These are phyloP conservation scores for Fusarium subtropicale DNA, from an alignment of 2,329 filamentous ascomycete genomes.

Conservation along the genomic window DNA sequence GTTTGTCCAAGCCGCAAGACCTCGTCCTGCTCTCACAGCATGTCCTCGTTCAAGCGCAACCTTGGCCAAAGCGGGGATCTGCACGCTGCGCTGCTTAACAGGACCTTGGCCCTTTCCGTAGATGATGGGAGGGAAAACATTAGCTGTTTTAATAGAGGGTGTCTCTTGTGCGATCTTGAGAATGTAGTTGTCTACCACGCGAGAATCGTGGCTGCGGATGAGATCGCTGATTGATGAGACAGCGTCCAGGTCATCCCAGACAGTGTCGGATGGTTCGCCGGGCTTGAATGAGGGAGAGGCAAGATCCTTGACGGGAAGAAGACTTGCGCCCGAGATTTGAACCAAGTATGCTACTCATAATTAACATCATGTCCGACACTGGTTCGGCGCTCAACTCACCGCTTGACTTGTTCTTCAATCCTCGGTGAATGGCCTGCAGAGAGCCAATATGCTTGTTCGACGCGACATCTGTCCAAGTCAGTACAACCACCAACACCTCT, in stretches of 20 bases:
- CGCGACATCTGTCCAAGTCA: slow-evolving; percentile 48
- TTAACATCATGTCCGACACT: neutral
- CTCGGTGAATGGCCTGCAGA: slow-evolving; percentile 49
- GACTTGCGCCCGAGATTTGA: slow-evolving; percentile 55
- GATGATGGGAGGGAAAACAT: slow-evolving; percentile 54
- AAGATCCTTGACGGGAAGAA: slow-evolving; percentile 51
- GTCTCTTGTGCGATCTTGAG: slow-evolving; percentile 46
- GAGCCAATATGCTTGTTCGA: slow-evolving; percentile 50
- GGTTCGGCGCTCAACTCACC: neutral
- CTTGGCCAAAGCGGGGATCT: slow-evolving; percentile 54
- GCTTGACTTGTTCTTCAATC: slow-evolving; percentile 35
- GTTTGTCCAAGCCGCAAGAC: slow-evolving; percentile 52
- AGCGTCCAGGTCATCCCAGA: slow-evolving; percentile 54
- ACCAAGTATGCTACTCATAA: slow-evolving; percentile 37
- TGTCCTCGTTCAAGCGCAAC: slow-evolving; percentile 50
- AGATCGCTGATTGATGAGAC: slow-evolving; percentile 42
- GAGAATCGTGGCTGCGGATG: slow-evolving; percentile 43
- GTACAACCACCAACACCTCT: neutral
- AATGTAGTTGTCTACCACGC: slow-evolving; percentile 54
- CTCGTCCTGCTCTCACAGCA: slow-evolving; percentile 51
- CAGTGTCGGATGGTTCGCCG: slow-evolving; percentile 46
- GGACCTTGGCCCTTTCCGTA: slow-evolving; percentile 56
- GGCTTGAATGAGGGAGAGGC: slow-evolving; percentile 47
- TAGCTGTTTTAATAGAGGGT: slow-evolving; percentile 50
- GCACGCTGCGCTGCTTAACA: slow-evolving; percentile 55